These are phyloP conservation scores for Amanita rubescens DNA, from an alignment of 768 basidiomycete genomes.

Conservation along the genomic window DNA sequence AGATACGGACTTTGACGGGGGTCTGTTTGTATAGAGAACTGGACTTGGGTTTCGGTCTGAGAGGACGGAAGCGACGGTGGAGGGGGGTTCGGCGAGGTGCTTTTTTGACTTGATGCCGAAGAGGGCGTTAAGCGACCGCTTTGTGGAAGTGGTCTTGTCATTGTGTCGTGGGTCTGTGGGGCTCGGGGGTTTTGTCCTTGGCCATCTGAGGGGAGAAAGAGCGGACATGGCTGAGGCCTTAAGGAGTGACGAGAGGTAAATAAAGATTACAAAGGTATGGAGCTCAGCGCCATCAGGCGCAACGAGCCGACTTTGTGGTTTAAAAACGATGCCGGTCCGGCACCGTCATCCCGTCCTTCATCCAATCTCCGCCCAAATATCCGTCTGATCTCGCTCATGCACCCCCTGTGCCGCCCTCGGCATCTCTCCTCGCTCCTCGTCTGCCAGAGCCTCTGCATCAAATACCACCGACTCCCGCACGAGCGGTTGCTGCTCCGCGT, in stretches of 20 bases:
- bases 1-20: conserved; percentile 48
- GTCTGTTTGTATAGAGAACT: conserved; percentile 24
- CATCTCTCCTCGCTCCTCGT: conserved; percentile 17
- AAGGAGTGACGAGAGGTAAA: background rate
- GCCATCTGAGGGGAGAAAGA: conserved; percentile 37
- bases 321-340: background rate
- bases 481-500: conserved; percentile 52
- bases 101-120: conserved; percentile 64
- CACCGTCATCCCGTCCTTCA: conserved; percentile 18
- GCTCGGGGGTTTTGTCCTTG: conserved; percentile 24
- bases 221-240: conserved; percentile 22
- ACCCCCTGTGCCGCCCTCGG: conserved; percentile 16
- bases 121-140: conserved; percentile 40
- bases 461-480: conserved; percentile 57
- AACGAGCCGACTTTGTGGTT: background rate
- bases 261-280: background rate
- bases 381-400: conserved; percentile 51
- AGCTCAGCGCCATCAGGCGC: background rate
- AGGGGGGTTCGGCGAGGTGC: conserved; percentile 40
- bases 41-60: conserved; percentile 7
- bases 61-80: conserved; percentile 32
- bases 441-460: conserved; percentile 37
- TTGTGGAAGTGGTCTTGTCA: conserved; percentile 10
- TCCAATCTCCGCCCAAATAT: conserved; percentile 65
- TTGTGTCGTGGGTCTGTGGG: background rate